Evolutionary conservation across 441 rosid genomes (phyloP), one percentile per base, ranked within the genome.

Genomic region (Pelargonium australe): DNA sequence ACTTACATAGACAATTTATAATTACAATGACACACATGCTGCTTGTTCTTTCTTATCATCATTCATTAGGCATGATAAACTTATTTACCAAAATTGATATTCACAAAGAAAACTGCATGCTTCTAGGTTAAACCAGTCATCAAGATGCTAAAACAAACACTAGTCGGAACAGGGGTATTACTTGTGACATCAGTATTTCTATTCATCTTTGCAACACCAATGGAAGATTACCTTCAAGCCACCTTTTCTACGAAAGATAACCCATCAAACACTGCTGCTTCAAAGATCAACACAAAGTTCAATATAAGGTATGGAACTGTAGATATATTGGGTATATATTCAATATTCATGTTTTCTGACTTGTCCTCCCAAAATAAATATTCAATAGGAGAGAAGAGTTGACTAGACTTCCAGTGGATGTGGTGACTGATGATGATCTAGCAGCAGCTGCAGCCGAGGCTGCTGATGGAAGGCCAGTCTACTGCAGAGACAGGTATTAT

Each of bases 391-490:
- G 87, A 78, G 96, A 91, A 61, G 87, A 89, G 53, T 72, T 94
- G 81, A 90, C 89, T 7, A 77, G 81, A 55, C 72, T 91, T 74
- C 98, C 97, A 0, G 40, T 55, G 73, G 98, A 89, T 72, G 96
- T 94, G 8, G 77, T 47, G 77, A 47, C 89, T 10, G 86, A 94
- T 14, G 95, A 91, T 64, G 92, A 87, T 68, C 69, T 91, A 57
- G 98, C 98, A 63, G 96, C 89, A 1, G 97, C 97, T 0, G 98
- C 98, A 0, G 98, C 98, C 7, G 85, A 91, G 81, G 98, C 98
- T 68, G 98, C 97, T 8, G 91, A 86, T 73, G 98, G 98, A 72
- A 84, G 98, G 76, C 98, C 97, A 0, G 98, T 88, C 6, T 91
- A 94, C 74, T 91, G 97, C 85, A 85, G 97, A 75, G 95, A 89